Conservation (phyloP, 805 yeast genomes). For the Spathaspora hagerdaliae region DNA sequence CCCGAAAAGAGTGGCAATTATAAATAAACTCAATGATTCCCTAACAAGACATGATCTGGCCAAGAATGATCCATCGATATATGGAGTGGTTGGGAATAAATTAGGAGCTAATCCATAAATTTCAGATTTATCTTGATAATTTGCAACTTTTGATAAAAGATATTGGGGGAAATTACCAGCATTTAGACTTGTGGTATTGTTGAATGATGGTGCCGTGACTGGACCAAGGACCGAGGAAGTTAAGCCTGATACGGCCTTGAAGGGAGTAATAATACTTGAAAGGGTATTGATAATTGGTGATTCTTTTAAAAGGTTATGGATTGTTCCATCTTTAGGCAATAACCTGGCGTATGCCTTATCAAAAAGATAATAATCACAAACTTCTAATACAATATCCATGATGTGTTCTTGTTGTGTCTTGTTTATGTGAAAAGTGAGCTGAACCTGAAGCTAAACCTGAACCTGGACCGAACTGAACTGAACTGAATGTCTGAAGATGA, state of each 20-base stretch:
- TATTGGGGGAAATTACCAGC: conserved; percentile 3
- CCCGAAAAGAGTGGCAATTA: conserved; percentile 78
- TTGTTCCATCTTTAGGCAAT: conserved; percentile 28
- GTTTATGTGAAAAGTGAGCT: too few species aligned
- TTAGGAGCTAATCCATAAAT: conserved; percentile 60
- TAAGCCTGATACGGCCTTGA: background rate
- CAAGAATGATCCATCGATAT: conserved; percentile 63
- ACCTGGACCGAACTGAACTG: too few species aligned
- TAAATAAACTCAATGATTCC: conserved; percentile 62
- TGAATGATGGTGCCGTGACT: background rate
- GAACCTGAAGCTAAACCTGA: too few species aligned
- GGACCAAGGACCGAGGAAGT: background rate
- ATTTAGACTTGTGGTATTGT: background rate
- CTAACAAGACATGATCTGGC: conserved; percentile 71
- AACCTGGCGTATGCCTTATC: conserved; percentile 71
- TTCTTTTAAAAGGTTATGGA: conserved; percentile 11
- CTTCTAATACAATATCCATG: conserved; percentile 92
- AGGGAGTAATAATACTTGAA: background rate
- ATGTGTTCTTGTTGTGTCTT: background rate
- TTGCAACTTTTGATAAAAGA: conserved; percentile 8
- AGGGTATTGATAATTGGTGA: conserved; percentile 3
- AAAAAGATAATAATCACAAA: conserved; percentile 65
- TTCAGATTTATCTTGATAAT: conserved; percentile 32
- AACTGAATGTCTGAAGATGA: too few species aligned
- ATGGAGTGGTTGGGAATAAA: conserved; percentile 52